These are phyloP conservation scores for Lanmaoa pseudosensibilis DNA, from an alignment of 768 basidiomycete genomes.

Conservation along the genomic window DNA sequence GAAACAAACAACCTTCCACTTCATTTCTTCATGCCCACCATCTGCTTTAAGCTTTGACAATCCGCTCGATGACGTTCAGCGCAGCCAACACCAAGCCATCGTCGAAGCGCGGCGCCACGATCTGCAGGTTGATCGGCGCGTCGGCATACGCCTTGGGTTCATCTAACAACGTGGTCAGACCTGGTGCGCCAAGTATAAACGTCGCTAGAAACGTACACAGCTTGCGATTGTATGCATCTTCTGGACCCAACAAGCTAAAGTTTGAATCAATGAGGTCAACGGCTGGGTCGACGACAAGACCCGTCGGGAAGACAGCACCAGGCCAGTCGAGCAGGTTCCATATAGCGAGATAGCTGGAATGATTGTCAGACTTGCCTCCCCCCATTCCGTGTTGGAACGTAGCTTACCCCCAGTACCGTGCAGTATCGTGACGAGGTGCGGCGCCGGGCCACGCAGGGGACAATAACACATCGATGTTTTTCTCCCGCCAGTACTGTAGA, in stretches of 20 bases:
- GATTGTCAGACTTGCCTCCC: not conserved
- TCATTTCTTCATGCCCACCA: not conserved
- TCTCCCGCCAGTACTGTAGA: conserved; percentile 39
- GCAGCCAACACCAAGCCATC: conserved; percentile 31
- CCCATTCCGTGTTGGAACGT: not conserved
- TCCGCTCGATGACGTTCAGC: conserved; percentile 24
- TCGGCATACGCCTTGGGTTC: conserved; percentile 18
- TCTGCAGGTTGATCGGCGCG: conserved; percentile 25
- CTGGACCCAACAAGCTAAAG: conserved; percentile 15
- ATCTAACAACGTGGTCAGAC: conserved; percentile 18
- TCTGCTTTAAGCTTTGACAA: conserved; percentile 17
- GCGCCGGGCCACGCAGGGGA: conserved; percentile 37
- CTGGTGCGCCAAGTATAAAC: not conserved
- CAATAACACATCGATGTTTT: conserved; percentile 42
- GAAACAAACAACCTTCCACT: not conserved
- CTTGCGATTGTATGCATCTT: conserved; percentile 19
- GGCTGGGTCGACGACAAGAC: conserved; percentile 30
- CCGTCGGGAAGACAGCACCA: conserved; percentile 45
- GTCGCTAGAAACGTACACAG: conserved; percentile 16
- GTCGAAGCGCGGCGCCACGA: conserved; percentile 27
- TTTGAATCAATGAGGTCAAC: conserved; percentile 20
- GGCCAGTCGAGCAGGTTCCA: conserved; percentile 49
- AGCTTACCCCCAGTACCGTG: conserved; percentile 35
- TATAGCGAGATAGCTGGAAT: conserved; percentile 38
- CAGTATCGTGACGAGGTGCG: conserved; percentile 39